Percentiles rank a stretch among this genome's conserved stretches.
Evolutionary conservation across 164 flowering plant genomes (phyloP).

Genomic region (Taxillus chinensis): DNA sequence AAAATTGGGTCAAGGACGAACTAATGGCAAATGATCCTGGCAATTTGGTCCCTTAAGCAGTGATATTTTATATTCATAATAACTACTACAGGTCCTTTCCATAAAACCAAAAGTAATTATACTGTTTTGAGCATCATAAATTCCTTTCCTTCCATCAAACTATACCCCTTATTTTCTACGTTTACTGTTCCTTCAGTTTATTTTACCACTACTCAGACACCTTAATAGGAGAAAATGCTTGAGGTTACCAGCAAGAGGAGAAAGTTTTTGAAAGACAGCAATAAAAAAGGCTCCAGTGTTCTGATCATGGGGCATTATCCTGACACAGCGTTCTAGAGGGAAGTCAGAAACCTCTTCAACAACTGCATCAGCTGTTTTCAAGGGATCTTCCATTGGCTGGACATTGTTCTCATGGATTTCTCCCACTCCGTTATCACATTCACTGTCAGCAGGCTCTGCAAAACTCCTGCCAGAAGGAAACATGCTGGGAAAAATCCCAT

Average conservation of each 20-base stretch:
- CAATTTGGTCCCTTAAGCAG: too few species aligned
- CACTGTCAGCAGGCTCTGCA: conserved; percentile 17
- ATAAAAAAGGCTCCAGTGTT: conserved; percentile 92
- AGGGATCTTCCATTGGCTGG: conserved; percentile 17
- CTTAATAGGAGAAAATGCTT: not conserved
- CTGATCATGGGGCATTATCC: conserved; percentile 97
- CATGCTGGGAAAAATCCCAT: conserved; percentile 66
- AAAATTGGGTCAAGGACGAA: not conserved
- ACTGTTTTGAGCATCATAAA: too few species aligned
- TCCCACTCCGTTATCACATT: conserved; percentile 9
- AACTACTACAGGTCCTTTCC: too few species aligned
- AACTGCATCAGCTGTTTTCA: conserved; percentile 13
- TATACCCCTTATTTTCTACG: too few species aligned
- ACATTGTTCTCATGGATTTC: conserved; percentile 16
- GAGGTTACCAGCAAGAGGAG: conserved; percentile 54
- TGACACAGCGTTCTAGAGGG: conserved; percentile 80
- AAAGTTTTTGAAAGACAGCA: conserved; percentile 73
- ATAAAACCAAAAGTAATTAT: too few species aligned
- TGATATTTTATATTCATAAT: too few species aligned
- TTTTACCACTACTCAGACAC: too few species aligned
- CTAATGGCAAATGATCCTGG: too few species aligned
- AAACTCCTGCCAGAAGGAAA: conserved; percentile 72
- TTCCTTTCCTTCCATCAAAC: too few species aligned
- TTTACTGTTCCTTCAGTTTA: too few species aligned
- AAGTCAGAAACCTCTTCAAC: conserved; percentile 57